Conservation (phyloP, 2,329 filamentous ascomycete species). For the Fusarium lateritium region DNA sequence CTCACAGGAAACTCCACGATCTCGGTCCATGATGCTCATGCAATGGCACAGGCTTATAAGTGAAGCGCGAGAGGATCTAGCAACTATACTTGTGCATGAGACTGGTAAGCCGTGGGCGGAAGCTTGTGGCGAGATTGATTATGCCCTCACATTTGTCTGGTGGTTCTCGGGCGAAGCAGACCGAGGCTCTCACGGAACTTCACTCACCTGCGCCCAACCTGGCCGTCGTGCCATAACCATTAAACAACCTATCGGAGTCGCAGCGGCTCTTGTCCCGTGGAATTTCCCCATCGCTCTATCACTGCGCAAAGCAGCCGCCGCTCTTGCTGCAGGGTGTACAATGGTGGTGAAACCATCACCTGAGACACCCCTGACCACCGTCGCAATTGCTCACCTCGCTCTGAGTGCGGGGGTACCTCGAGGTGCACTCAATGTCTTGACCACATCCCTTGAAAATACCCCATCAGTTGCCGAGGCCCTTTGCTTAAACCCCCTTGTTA, state of each 20-base stretch:
- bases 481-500: slow-evolving; percentile 60
- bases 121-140: slow-evolving; percentile 69
- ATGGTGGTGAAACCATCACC: slow-evolving; percentile 82
- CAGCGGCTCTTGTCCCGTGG: slow-evolving; percentile 59
- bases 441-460: slow-evolving; percentile 61
- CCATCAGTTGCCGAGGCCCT: slow-evolving; percentile 61
- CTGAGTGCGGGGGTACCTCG: slow-evolving; percentile 80
- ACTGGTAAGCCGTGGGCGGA: slow-evolving; percentile 71
- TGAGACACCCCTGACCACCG: slow-evolving; percentile 80
- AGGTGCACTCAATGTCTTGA: slow-evolving; percentile 73
- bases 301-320: slow-evolving; percentile 63
- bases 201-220: slow-evolving; percentile 62
- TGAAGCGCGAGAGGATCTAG: slow-evolving; percentile 56
- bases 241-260: slow-evolving; percentile 65
- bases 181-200: slow-evolving; percentile 63
- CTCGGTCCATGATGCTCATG: slow-evolving; percentile 53
- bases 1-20: slow-evolving; percentile 55
- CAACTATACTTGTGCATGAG: slow-evolving; percentile 60
- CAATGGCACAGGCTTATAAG: slow-evolving; percentile 57
- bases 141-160: slow-evolving; percentile 67
- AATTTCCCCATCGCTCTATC: slow-evolving; percentile 73
- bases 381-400: slow-evolving; percentile 77
- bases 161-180: slow-evolving; percentile 70
- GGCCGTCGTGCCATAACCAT: slow-evolving; percentile 75
- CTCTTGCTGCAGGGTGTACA: slow-evolving; percentile 81